These are phyloP conservation scores for Phylloporus sp. DNA, from an alignment of 768 basidiomycete species.

Conservation along the genomic window DNA sequence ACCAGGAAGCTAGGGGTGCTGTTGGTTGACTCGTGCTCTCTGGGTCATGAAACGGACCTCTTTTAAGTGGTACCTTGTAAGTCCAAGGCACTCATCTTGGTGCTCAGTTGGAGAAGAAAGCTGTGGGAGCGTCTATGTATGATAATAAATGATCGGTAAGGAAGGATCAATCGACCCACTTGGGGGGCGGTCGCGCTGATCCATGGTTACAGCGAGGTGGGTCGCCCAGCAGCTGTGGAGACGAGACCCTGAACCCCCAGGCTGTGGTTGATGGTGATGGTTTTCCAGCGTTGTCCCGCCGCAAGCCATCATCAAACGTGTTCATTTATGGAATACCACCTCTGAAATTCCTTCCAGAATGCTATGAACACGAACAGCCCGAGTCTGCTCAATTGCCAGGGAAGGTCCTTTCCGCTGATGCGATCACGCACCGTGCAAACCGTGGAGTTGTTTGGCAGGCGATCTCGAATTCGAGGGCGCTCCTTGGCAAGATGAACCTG, in stretches of 20 bases:
- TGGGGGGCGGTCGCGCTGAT: background rate
- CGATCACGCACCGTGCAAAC: background rate
- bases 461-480: background rate
- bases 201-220: background rate
- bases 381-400: background rate
- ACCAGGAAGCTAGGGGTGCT: constrained; percentile 5
- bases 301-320: background rate
- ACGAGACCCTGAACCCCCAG: constrained; percentile 8
- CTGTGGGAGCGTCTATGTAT: background rate
- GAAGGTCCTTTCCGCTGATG: background rate
- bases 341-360: background rate
- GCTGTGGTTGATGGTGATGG: background rate
- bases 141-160: background rate
- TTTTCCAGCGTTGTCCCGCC: too few species aligned
- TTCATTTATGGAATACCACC: background rate
- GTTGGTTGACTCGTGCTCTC: background rate
- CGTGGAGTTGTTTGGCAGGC: background rate
- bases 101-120: background rate
- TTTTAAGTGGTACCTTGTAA: constrained; percentile 12
- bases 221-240: background rate
- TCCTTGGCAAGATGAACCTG: background rate
- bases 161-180: background rate
- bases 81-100: background rate
- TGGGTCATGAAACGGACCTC: background rate
- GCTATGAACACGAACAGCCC: background rate